Percentiles rank a stretch among this genome's conserved stretches.
Conservation (phyloP, 169 alveolate genomes). For the Eimeria necatrix region DNA sequence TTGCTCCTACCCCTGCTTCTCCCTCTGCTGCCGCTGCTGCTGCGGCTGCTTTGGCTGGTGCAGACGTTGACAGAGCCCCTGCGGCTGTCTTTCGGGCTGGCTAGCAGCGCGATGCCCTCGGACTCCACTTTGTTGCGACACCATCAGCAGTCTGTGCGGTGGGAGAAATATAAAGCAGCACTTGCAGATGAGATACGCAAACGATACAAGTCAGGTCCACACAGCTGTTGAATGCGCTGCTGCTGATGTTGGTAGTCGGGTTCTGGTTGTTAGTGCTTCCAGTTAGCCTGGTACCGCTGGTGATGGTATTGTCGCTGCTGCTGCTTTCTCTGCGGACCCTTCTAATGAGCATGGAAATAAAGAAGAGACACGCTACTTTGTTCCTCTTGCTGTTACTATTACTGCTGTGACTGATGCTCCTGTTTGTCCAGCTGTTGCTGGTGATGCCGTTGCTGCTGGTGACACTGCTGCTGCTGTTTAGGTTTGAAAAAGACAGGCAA, state of each 20-base stretch:
- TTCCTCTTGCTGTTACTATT: slow-evolving; percentile 6
- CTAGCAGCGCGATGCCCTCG: slow-evolving; percentile 49
- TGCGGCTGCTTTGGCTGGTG: too few species aligned
- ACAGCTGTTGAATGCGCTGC: neutral
- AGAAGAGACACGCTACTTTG: neutral
- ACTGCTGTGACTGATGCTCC: neutral
- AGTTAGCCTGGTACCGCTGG: neutral
- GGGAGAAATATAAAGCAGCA: slow-evolving; percentile 24
- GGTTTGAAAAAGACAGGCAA: neutral
- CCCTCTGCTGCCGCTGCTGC: too few species aligned
- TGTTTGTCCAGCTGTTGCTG: neutral
- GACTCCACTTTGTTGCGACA: slow-evolving; percentile 36
- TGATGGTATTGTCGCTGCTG: neutral
- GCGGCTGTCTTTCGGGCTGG: slow-evolving; percentile 26
- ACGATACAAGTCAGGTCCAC: neutral
- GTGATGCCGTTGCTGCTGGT: neutral
- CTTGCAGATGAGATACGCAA: slow-evolving; percentile 46
- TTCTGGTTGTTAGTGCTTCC: too few species aligned
- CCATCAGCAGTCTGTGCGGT: slow-evolving; percentile 22
- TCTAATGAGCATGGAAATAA: neutral
- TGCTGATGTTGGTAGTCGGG: too few species aligned
- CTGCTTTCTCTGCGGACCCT: neutral
- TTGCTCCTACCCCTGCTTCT: neutral
- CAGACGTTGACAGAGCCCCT: slow-evolving; percentile 47
- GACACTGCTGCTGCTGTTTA: neutral